Conservation (phyloP, 148 eudicot genomes). For the Cornus controversa region DNA sequence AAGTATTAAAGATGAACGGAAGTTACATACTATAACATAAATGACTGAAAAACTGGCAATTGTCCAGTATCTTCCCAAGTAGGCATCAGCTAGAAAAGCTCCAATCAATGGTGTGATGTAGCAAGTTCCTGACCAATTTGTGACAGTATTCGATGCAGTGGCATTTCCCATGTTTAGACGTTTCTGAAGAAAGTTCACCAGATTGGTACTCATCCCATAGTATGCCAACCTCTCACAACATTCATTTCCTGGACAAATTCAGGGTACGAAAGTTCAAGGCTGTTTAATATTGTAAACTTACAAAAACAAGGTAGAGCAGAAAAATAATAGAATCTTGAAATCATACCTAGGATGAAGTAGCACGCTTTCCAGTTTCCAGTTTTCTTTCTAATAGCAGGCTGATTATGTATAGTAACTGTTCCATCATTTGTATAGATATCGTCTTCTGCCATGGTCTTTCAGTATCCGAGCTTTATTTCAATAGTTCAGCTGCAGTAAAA, state of each 20-base stretch:
- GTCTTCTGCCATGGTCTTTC: conserved; percentile 19
- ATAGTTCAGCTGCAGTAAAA: not conserved
- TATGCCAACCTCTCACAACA: conserved; percentile 79
- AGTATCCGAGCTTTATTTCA: not conserved
- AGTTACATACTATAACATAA: conserved; percentile 54
- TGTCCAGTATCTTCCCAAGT: conserved; percentile 68
- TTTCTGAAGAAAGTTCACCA: conserved; percentile 52
- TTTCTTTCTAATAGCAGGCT: conserved; percentile 53
- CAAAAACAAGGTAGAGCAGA: not conserved
- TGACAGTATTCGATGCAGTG: conserved; percentile 53
- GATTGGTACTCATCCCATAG: conserved; percentile 77
- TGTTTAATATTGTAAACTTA: too few relatives aligned
- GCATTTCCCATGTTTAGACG: conserved; percentile 49
- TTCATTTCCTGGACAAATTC: conserved; percentile 46
- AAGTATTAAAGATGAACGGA: not conserved
- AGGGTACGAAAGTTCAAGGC: not conserved
- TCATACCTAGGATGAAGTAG: conserved; percentile 51
- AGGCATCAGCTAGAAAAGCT: conserved; percentile 75
- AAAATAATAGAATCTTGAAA: not conserved
- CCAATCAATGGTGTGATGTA: conserved; percentile 68
- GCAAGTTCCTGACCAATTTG: conserved; percentile 81
- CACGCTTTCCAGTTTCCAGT: conserved; percentile 76
- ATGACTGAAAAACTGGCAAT: conserved; percentile 62
- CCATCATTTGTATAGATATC: conserved; percentile 45
- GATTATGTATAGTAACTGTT: conserved; percentile 41